Base-by-base conservation (phyloP, 2,329 filamentous ascomycete genomes). In the Phaeosphaeriaceae sp. region DNA sequence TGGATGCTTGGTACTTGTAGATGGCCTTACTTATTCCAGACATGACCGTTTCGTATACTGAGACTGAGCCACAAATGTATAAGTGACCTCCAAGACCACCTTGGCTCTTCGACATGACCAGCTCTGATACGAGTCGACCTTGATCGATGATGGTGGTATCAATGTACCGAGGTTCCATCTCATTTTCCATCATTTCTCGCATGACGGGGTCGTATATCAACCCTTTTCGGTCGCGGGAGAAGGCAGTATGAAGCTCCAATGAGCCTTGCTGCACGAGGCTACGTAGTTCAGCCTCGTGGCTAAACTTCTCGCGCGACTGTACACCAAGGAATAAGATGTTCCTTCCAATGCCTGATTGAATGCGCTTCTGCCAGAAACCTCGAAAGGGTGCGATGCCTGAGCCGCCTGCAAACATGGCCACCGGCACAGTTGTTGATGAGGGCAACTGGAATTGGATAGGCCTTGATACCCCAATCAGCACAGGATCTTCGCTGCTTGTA, bases 101-200 rank as follows among this genome's bases (percentile, higher is more conserved):
- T 37, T 81, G 79, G 36, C 79, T 81, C 68, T 81, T 83, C 0
- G 78, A 80, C 79, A 83, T 82, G 45, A 82, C 78, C 17, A 83
- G 70, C 42, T 82, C 81, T 17, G 79, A 81, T 3, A 83, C 74
- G 0, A 73, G 76, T 0, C 73, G 73, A 0, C 78, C 78, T 54
- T 83, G 79, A 46, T 82, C 79, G 1, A 78, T 70, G 21, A 83
- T 81, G 5, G 81, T 60, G 0, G 72, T 64, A 52, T 83, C 80
- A 16, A 83, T 81, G 48, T 83, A 82, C 2, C 80, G 74, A 7
- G 81, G 77, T 2, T 79, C 72, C 21, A 75, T 81, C 15, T 76
- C 72, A 48, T 73, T 77, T 57, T 83, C 80, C 2, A 81, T 67
- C 4, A 83, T 71, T 36, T 81, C 78, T 3, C 63, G 68, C 0